Evolutionary conservation across 2,329 filamentous ascomycete species (phyloP).

Genomic region (Aureobasidium sp.): DNA sequence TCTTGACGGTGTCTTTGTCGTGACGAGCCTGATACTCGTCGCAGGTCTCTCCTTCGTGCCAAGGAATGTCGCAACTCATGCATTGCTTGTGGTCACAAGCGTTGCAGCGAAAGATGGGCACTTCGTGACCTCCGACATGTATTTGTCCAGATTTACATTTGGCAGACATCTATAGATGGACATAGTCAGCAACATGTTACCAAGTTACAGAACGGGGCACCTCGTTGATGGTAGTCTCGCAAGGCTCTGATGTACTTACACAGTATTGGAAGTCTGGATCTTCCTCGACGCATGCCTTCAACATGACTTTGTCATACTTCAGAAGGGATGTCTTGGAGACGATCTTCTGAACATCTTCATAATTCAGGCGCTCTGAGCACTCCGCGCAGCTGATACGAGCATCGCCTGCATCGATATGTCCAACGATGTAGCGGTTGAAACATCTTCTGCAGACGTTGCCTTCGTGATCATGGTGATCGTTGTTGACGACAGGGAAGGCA

Average conservation of each 20-base stretch:
- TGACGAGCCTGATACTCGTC: neutral
- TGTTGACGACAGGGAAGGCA: neutral
- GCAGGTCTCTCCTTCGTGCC: conserved; percentile 25
- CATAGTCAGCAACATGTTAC: neutral
- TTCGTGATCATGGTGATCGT: neutral
- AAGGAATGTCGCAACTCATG: conserved; percentile 22
- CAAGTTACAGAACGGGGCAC: neutral
- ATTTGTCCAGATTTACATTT: conserved; percentile 18
- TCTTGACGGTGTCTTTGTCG: neutral
- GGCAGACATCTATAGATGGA: neutral
- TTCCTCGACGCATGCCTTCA: conserved; percentile 8
- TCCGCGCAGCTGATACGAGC: neutral
- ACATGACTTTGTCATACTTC: neutral
- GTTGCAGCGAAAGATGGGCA: conserved; percentile 21
- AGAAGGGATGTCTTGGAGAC: neutral
- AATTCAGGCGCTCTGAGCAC: neutral
- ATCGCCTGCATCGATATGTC: neutral
- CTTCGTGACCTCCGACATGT: conserved; percentile 15
- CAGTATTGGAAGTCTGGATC: conserved; percentile 18
- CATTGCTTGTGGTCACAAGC: conserved; percentile 23
- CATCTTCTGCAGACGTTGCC: neutral
- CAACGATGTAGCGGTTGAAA: neutral
- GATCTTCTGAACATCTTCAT: neutral
- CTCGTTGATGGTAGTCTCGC: neutral
- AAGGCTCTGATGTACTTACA: neutral